These are phyloP conservation scores for Soucietia sequanensis DNA, from an alignment of 805 yeast species.

Conservation along the genomic window DNA sequence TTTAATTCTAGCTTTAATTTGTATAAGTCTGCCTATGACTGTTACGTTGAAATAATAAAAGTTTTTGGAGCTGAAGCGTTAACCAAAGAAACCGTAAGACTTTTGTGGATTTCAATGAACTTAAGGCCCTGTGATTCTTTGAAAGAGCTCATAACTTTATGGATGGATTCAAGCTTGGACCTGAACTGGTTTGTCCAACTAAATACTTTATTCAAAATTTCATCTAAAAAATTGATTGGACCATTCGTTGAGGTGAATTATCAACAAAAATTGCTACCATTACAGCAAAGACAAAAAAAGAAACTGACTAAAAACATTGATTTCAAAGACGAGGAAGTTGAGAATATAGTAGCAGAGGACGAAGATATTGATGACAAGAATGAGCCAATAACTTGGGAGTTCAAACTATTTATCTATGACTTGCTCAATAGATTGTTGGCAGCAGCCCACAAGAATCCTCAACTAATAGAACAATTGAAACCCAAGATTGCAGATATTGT, in stretches of 20 bases:
- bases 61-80: constrained; percentile 47
- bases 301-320: constrained; percentile 20
- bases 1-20: constrained; percentile 40
- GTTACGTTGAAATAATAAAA: constrained; percentile 59
- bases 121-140: constrained; percentile 47
- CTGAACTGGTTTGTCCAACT: constrained; percentile 60
- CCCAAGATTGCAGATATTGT: constrained; percentile 62
- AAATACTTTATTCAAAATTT: constrained; percentile 46
- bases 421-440: constrained; percentile 43
- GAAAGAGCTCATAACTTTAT: constrained; percentile 47
- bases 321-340: constrained; percentile 42
- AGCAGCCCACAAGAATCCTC: constrained; percentile 36
- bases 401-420: constrained; percentile 48
- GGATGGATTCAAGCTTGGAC: constrained; percentile 55
- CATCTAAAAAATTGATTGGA: constrained; percentile 41
- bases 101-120: constrained; percentile 61
- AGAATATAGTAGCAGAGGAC: constrained; percentile 36
- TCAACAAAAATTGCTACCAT: constrained; percentile 40
- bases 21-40: constrained; percentile 47
- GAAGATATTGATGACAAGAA: constrained; percentile 41
- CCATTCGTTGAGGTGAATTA: constrained; percentile 37
- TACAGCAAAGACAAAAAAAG: constrained; percentile 34
- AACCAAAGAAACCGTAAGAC: constrained; percentile 44
- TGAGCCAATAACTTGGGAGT: constrained; percentile 59
- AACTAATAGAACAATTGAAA: constrained; percentile 40